Percentiles rank a stretch among this genome's conserved stretches.
phyloP scores from a whole-genome alignment of 148 eudicot species.

The Amaranthus cruentus region DNA sequence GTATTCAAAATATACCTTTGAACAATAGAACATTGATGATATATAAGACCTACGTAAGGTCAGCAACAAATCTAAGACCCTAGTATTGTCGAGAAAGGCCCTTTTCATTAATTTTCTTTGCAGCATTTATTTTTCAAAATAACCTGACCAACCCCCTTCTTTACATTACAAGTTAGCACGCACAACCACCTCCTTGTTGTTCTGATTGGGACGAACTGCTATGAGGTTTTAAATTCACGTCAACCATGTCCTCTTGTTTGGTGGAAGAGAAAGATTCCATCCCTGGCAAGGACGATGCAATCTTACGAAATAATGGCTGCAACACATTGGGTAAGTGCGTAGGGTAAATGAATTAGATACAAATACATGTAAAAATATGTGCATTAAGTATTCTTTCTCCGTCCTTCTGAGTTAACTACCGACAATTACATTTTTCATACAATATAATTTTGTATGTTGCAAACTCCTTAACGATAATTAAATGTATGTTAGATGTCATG shows the following conservation, averaged over 20 bases:
- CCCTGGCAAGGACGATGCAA: conserved; percentile 86
- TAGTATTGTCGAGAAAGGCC: background rate
- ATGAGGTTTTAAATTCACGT: conserved; percentile 71
- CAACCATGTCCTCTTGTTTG: conserved; percentile 87
- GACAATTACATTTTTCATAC: no score
- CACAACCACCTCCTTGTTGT: conserved; percentile 78
- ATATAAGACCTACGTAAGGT: conserved; percentile 11
- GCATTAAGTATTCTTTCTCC: no score
- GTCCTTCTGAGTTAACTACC: no score
- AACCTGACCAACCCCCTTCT: background rate
- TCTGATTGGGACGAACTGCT: conserved; percentile 48
- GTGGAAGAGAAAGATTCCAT: conserved; percentile 83
- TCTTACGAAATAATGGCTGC: conserved; percentile 89
- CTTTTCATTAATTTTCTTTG: background rate
- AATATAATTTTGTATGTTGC: no score
- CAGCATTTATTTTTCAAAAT: background rate
- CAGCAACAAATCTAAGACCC: conserved; percentile 2
- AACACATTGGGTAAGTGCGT: conserved; percentile 7
- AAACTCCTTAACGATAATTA: no score
- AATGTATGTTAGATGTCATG: background rate
- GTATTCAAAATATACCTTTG: conserved; percentile 19
- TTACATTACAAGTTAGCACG: conserved; percentile 38
- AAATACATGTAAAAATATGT: background rate
- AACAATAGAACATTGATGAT: conserved; percentile 8
- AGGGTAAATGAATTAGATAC: conserved; percentile 1